These are phyloP conservation scores for Fusarium redolens DNA, from an alignment of 2,329 filamentous ascomycete genomes.

Conservation along the genomic window DNA sequence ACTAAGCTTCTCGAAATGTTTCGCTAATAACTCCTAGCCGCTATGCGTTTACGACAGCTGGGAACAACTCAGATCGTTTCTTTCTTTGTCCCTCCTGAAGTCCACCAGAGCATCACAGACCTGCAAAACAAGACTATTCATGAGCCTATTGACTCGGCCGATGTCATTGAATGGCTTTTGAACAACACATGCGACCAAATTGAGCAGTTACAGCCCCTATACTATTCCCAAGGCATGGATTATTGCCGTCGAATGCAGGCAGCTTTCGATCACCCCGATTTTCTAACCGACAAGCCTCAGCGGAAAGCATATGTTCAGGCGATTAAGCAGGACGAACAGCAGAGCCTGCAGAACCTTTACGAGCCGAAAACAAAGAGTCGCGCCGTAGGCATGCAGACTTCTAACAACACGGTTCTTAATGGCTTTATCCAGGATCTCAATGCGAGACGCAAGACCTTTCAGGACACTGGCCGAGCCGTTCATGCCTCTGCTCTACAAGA, in stretches of 20 bases:
- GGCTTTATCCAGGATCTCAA: constrained; percentile 40
- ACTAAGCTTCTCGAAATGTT: neutral
- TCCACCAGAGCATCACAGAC: constrained; percentile 70
- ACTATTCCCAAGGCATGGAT: constrained; percentile 68
- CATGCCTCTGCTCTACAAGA: constrained; percentile 69
- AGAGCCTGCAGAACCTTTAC: constrained; percentile 70
- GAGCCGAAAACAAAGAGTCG: constrained; percentile 47
- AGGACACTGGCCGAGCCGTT: constrained; percentile 42
- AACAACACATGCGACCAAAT: constrained; percentile 70
- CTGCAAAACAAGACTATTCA: constrained; percentile 42
- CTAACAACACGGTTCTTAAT: constrained; percentile 22
- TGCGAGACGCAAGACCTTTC: constrained; percentile 35
- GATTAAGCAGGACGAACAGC: constrained; percentile 62
- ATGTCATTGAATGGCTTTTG: constrained; percentile 64
- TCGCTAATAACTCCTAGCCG: constrained; percentile 55
- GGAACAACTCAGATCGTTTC: constrained; percentile 63
- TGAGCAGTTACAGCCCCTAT: constrained; percentile 68
- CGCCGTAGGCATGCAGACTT: constrained; percentile 9
- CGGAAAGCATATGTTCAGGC: constrained; percentile 49
- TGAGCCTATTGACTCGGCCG: constrained; percentile 37
- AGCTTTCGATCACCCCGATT: constrained; percentile 55
- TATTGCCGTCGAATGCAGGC: constrained; percentile 68
- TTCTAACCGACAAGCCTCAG: constrained; percentile 53
- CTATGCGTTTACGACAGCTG: constrained; percentile 72
- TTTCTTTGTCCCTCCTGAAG: constrained; percentile 68